Conservation (phyloP, 2,329 filamentous ascomycete species). For the Fusarium poae region DNA sequence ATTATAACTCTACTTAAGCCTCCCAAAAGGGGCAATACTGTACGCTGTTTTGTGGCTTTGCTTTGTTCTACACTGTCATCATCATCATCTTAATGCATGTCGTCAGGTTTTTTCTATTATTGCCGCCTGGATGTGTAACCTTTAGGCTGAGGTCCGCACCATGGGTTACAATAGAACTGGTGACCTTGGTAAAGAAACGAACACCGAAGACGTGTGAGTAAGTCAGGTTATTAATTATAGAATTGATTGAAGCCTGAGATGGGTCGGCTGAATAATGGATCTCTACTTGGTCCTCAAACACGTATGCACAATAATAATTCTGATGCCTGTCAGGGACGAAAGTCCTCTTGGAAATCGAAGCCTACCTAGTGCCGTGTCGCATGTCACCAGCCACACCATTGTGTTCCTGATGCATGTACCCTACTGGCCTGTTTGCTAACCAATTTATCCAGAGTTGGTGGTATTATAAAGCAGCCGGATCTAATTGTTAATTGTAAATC, state of each 20-base stretch:
- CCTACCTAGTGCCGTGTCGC: constrained; percentile 35
- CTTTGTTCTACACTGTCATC: constrained; percentile 6
- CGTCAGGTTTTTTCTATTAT: constrained; percentile 32
- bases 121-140: constrained; percentile 32
- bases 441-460: constrained; percentile 19
- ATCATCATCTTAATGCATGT: constrained; percentile 25
- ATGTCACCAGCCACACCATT: constrained; percentile 26
- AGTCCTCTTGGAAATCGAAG: constrained; percentile 32
- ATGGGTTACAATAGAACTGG: constrained; percentile 26
- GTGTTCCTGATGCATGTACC: constrained; percentile 5
- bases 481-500: constrained; percentile 11
- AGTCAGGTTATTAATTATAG: constrained; percentile 14
- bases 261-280: constrained; percentile 11
- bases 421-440: background rate
- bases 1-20: constrained; percentile 7
- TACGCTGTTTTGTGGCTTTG: constrained; percentile 13
- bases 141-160: constrained; percentile 25
- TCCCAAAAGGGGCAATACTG: background rate
- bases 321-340: constrained; percentile 22
- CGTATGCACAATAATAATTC: constrained; percentile 26
- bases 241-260: constrained; percentile 14
- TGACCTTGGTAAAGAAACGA: constrained; percentile 36
- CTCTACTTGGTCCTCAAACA: constrained; percentile 24
- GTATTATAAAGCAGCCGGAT: constrained; percentile 10
- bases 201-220: constrained; percentile 9